Percentiles rank a stretch among this genome's conserved stretches.
These are phyloP conservation scores for Coemansia sp. DNA, from an alignment of 192 early-diverging fungal species.

Conservation along the genomic window DNA sequence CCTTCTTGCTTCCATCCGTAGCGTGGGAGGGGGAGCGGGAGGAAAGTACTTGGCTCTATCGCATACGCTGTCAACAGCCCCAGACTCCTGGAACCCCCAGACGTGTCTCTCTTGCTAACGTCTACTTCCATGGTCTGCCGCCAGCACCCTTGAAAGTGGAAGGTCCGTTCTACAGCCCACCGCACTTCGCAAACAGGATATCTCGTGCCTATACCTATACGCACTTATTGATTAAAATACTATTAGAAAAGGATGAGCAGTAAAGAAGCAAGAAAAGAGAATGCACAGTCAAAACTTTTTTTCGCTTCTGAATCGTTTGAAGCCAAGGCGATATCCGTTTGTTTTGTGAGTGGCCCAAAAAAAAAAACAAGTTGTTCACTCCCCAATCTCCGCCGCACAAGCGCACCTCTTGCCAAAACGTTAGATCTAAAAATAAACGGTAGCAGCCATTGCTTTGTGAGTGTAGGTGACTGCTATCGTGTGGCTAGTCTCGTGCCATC, in stretches of 20 bases:
- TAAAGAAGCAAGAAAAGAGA: constrained; percentile 5
- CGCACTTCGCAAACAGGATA: neutral
- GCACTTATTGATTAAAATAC: neutral
- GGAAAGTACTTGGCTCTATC: neutral
- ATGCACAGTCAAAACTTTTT: neutral
- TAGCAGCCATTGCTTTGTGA: neutral
- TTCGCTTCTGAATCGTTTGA: neutral
- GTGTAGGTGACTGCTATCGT: neutral
- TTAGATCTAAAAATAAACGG: neutral
- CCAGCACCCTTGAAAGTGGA: neutral
- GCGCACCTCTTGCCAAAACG: neutral
- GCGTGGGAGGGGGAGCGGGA: constrained; percentile 1
- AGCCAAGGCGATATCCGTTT: too few species aligned
- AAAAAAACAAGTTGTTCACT: too few species aligned
- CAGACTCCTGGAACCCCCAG: neutral
- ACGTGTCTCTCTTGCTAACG: too few species aligned
- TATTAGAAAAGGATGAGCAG: constrained; percentile 1
- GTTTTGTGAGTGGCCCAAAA: too few species aligned
- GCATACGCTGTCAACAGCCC: neutral
- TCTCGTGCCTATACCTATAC: neutral
- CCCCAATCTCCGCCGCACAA: too few species aligned
- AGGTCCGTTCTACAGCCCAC: neutral
- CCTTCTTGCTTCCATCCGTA: too few species aligned
- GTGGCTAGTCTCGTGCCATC: neutral
- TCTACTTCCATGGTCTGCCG: too few species aligned